Base-by-base conservation (phyloP, 768 basidiomycete species). In the Floccularia luteovirens region DNA sequence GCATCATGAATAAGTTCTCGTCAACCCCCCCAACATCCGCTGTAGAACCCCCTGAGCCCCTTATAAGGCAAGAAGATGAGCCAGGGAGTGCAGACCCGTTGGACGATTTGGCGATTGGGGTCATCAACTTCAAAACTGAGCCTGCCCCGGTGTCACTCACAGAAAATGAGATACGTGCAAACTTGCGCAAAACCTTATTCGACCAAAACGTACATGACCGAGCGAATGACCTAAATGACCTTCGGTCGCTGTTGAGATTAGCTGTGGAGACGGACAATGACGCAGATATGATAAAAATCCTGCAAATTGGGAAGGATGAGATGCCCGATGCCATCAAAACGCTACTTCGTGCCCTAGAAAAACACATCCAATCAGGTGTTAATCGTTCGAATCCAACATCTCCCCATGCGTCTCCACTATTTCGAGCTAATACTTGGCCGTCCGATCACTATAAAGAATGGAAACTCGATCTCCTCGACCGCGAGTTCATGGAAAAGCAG, bases 241-340 rank as follows among this genome's bases (percentile, higher is more conserved):
- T 76, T 20, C 51, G 67, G 10, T 13, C 14, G 4, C 24, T 30
- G 5, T 30, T 39, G 2, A 52, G 57, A 36, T 60, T 68, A 49
- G 8, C 71, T 67, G 10, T 53, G 63, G 5, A 48, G 47, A 34
- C 61, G 8, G 60, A 63, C 41, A 63, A 55, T 43, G 72, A 75
- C 46, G 54, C 54, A 8, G 59, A 62, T 38, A 67, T 75, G 60
- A 53, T 72, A 32, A 54, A 59, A 30, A 56, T 68, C 5, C 57
- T 75, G n/a, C 62, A 69, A 34, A 58, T 70, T 31, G 34, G 36
- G 17, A 47, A 66, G 14, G 62, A 66, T 34, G 72, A 76, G 48
- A 66, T 75, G 52, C 68, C 71, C 4, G 76, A 77, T 51, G 74
- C 74, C 4, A 67, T 75, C 49, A 74, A 74, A 54, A 70, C 75